phyloP scores from a whole-genome alignment of 306 rosid genomes.

The Macrotyloma uniflorum region DNA sequence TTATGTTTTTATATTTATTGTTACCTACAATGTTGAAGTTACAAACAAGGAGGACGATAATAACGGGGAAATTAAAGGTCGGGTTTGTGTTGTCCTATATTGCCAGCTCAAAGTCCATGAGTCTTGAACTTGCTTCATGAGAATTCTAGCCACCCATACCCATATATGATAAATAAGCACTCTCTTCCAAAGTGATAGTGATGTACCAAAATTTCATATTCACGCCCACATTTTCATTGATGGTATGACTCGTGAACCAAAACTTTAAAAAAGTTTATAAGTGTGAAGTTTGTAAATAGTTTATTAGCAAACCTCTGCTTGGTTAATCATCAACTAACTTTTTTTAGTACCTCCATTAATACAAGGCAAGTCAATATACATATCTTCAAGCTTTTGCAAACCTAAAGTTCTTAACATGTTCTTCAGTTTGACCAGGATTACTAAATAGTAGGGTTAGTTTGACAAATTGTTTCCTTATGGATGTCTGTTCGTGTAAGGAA shows the following conservation, averaged over 20 bases:
- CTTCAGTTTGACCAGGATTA: too few relatives aligned
- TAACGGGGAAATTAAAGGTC: slow-evolving; percentile 31
- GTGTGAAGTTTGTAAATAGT: neutral
- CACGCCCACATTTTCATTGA: slow-evolving; percentile 10
- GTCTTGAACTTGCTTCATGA: slow-evolving; percentile 21
- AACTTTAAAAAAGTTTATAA: neutral
- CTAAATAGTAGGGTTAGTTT: neutral
- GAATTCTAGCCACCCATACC: neutral
- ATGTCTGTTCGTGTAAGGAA: neutral
- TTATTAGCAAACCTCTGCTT: neutral
- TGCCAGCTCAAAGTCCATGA: slow-evolving; percentile 36
- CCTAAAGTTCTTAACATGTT: too few relatives aligned
- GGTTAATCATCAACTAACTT: neutral
- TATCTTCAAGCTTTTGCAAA: neutral
- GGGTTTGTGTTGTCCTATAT: slow-evolving; percentile 34
- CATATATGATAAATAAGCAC: neutral
- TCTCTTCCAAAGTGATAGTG: neutral
- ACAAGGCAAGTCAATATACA: neutral
- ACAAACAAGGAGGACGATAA: slow-evolving; percentile 50
- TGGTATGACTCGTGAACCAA: neutral
- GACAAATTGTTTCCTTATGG: neutral
- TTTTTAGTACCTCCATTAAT: neutral
- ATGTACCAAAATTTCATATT: slow-evolving; percentile 9
- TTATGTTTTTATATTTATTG: slow-evolving; percentile 47
- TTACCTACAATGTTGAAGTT: slow-evolving; percentile 31